A percentile compares a stretch with the other conserved stretches of the same genome.
Evolutionary conservation across 495 filamentous ascomycete species (phyloP).

Genomic region (Entonaema liquescens): DNA sequence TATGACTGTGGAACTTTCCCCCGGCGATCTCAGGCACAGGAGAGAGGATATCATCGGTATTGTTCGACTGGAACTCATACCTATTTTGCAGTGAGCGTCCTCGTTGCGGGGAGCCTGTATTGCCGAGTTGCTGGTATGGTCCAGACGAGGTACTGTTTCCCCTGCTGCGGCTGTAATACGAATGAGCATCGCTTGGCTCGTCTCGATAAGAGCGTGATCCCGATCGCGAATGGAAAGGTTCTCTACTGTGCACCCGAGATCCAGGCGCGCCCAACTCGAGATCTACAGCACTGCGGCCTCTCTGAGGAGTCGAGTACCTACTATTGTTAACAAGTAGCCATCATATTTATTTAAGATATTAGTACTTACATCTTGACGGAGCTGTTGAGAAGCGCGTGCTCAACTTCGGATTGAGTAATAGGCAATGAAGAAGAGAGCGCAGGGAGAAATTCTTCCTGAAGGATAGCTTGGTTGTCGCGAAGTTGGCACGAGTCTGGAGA

Average conservation of each 20-base stretch:
- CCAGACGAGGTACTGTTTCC: background rate
- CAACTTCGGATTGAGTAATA: background rate
- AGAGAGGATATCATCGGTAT: slow-evolving; percentile 16
- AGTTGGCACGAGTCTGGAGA: background rate
- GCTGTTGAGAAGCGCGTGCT: background rate
- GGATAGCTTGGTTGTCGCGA: background rate
- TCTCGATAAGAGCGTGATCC: slow-evolving; percentile 1
- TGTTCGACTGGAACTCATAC: slow-evolving; percentile 24
- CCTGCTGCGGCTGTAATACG: background rate
- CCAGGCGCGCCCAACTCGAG: background rate
- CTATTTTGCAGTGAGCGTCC: slow-evolving; percentile 21
- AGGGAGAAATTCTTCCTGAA: background rate
- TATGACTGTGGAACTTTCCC: slow-evolving; percentile 6
- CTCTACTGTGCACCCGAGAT: slow-evolving; percentile 2
- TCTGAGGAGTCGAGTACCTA: slow-evolving; percentile 5
- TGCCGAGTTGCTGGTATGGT: slow-evolving; percentile 2
- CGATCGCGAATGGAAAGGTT: slow-evolving; percentile 10
- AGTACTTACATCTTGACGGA: slow-evolving; percentile 20
- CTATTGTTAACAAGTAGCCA: slow-evolving; percentile 12
- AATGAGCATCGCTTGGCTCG: background rate
- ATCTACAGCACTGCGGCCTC: background rate
- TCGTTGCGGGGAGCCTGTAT: slow-evolving; percentile 10
- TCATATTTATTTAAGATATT: background rate
- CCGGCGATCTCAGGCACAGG: slow-evolving; percentile 21
- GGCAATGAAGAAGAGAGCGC: background rate